Percentiles rank a stretch among this genome's conserved stretches.
Conservation (phyloP, 192 early-diverging fungal species). For the Backusella westeae region DNA sequence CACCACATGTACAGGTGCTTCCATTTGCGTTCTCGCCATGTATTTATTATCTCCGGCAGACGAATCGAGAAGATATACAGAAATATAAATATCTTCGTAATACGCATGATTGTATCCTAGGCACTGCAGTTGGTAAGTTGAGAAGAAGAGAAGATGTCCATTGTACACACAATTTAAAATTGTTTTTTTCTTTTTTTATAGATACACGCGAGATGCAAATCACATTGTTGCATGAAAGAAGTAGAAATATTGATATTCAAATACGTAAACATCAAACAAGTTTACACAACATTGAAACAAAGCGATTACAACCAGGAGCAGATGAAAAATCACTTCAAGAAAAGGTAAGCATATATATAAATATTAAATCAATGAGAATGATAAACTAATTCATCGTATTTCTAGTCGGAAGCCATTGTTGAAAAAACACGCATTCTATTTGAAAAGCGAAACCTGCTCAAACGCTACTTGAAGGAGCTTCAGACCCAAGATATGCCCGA, state of each 20-base stretch:
- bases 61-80: slow-evolving; percentile 32
- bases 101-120: slow-evolving; percentile 43
- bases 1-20: slow-evolving; percentile 39
- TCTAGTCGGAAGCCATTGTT: slow-evolving; percentile 49
- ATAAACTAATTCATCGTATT: background rate
- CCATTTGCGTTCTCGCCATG: slow-evolving; percentile 62
- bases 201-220: slow-evolving; percentile 59
- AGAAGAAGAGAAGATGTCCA: background rate
- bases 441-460: slow-evolving; percentile 59
- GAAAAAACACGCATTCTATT: slow-evolving; percentile 57
- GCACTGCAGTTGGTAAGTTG: slow-evolving; percentile 35
- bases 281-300: slow-evolving; percentile 49
- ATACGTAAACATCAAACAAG: slow-evolving; percentile 53
- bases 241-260: slow-evolving; percentile 53
- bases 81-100: slow-evolving; percentile 34
- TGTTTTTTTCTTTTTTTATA: slow-evolving; percentile 15
- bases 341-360: background rate
- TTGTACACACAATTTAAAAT: background rate
- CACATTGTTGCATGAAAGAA: slow-evolving; percentile 46
- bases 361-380: no score
- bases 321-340: slow-evolving; percentile 2
- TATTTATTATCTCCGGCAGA: slow-evolving; percentile 50
- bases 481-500: slow-evolving; percentile 23
- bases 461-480: slow-evolving; percentile 35
- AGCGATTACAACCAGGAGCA: slow-evolving; percentile 16